phyloP scores from a whole-genome alignment of 345 rosid genomes.

The Salix udensis region DNA sequence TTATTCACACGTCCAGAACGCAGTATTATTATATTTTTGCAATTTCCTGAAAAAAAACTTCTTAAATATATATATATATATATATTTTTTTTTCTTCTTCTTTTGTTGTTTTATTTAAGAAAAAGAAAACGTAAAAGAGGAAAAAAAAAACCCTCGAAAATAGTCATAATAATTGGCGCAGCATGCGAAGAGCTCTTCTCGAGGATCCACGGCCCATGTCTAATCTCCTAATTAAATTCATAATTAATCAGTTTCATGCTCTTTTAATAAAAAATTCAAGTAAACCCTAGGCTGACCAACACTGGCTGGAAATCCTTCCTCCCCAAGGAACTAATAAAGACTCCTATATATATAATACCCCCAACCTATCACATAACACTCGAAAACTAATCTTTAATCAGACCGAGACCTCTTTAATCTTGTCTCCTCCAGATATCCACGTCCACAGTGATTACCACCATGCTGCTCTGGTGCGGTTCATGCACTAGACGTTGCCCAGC shows the following conservation, averaged over 20 bases:
- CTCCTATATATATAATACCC: neutral
- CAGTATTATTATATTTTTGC: no score
- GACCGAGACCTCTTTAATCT: neutral
- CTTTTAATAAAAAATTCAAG: neutral
- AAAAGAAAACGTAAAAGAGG: no score
- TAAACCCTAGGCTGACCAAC: neutral
- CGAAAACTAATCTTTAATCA: neutral
- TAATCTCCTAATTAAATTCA: no score
- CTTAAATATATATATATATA: no score
- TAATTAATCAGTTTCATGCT: no score
- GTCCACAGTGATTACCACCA: neutral
- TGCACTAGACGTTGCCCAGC: neutral
- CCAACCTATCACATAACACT: neutral
- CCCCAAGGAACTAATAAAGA: neutral
- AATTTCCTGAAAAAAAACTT: no score
- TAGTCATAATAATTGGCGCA: no score
- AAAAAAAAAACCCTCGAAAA: no score
- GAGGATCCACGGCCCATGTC: neutral
- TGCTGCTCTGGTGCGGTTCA: conserved; percentile 1
- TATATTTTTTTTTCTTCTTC: no score
- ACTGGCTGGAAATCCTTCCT: neutral
- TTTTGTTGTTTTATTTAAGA: no score
- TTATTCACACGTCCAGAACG: no score
- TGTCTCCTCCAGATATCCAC: neutral
- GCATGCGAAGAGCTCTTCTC: neutral